Evolutionary conservation across 2,329 filamentous ascomycete genomes (phyloP).

Genomic region (Fusarium sp.): DNA sequence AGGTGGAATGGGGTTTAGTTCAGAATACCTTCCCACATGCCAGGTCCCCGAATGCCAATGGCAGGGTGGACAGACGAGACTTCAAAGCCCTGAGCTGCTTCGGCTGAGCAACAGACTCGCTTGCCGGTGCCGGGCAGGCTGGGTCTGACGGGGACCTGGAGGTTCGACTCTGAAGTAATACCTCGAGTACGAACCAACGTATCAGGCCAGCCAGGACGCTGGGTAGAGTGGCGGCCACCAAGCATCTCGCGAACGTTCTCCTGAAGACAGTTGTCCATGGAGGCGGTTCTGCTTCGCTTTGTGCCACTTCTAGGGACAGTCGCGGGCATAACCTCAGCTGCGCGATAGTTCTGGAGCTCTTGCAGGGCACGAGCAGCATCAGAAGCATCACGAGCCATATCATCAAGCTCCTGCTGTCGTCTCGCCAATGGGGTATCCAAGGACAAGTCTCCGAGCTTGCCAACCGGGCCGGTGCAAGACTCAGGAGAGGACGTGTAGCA

Average conservation of each 20-base stretch:
- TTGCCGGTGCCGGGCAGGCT: conserved; percentile 69
- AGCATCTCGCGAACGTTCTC: conserved; percentile 78
- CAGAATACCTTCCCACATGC: conserved; percentile 78
- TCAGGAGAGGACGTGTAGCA: conserved; percentile 70
- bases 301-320: conserved; percentile 56
- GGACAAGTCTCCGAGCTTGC: conserved; percentile 66
- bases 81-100: conserved; percentile 66
- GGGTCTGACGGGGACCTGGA: conserved; percentile 59
- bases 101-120: conserved; percentile 76
- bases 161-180: conserved; percentile 46
- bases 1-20: conserved; percentile 57
- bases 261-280: conserved; percentile 73
- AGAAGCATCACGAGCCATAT: conserved; percentile 59
- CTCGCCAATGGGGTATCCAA: conserved; percentile 64
- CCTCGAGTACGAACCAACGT: conserved; percentile 57
- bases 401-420: conserved; percentile 64
- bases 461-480: conserved; percentile 68
- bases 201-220: conserved; percentile 55
- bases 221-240: conserved; percentile 53
- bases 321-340: conserved; percentile 56
- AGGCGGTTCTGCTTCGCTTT: conserved; percentile 74
- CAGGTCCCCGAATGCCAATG: conserved; percentile 68
- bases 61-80: conserved; percentile 65
- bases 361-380: conserved; percentile 73
- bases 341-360: conserved; percentile 71